Evolutionary conservation across 2,329 filamentous ascomycete species (phyloP).

Genomic region (Chrysoporthe deuterocubensis): DNA sequence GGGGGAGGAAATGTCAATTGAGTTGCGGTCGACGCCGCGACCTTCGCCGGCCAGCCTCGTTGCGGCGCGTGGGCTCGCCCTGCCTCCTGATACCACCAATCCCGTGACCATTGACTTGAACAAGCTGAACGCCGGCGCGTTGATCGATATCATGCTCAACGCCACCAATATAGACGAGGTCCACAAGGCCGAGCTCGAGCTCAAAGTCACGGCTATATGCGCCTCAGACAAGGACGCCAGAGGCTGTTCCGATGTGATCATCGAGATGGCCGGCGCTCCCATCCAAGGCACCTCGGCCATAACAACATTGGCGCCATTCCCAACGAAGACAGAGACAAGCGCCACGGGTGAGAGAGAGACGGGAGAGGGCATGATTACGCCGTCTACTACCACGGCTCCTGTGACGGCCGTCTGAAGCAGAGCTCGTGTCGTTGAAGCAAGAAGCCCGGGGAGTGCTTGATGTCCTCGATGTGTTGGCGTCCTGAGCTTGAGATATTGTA

Average conservation of each 20-base stretch:
- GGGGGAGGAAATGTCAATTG: background rate
- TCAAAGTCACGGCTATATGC: conserved; percentile 7
- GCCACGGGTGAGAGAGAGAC: background rate
- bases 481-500: background rate
- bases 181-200: background rate
- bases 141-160: conserved; percentile 10
- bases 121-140: background rate
- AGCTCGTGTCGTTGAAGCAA: background rate
- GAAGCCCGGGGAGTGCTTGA: background rate
- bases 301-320: background rate
- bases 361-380: background rate
- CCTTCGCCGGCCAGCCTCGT: background rate
- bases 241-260: background rate
- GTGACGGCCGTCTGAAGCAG: background rate
- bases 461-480: background rate
- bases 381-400: background rate
- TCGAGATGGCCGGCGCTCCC: background rate
- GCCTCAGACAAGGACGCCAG: background rate
- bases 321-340: background rate
- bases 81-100: background rate
- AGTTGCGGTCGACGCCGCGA: background rate
- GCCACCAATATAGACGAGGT: conserved; percentile 17
- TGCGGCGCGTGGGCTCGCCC: background rate
- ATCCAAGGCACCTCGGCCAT: background rate
- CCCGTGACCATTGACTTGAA: conserved; percentile 8